Evolutionary conservation across 164 flowering plant genomes (phyloP).

Genomic region (Santalum album): DNA sequence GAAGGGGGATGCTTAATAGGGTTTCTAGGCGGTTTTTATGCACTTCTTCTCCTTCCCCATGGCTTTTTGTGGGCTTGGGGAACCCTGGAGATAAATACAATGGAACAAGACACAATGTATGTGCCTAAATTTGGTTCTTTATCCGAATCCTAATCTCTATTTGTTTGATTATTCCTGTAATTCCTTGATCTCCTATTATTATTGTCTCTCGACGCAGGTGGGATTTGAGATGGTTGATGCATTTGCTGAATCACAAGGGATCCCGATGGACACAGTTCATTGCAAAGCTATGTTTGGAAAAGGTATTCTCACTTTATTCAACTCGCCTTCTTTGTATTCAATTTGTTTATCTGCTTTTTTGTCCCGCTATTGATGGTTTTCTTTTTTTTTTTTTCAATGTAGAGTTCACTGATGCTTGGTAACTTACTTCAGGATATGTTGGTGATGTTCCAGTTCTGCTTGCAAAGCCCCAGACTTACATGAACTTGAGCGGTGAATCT

Average conservation of each 20-base stretch:
- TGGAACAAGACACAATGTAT: constrained; percentile 88
- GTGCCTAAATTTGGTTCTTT: neutral
- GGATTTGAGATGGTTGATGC: constrained; percentile 91
- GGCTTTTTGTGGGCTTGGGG: constrained; percentile 93
- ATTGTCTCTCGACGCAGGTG: constrained; percentile 36
- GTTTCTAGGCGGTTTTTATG: constrained; percentile 35
- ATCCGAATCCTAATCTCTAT: neutral
- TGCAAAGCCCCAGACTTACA: constrained; percentile 95
- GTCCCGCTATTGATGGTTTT: neutral
- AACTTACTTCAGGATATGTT: constrained; percentile 45
- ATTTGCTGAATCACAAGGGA: constrained; percentile 64
- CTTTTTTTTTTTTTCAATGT: too few relatives aligned
- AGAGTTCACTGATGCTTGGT: neutral
- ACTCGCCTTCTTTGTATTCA: neutral
- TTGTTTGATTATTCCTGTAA: neutral
- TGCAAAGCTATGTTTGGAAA: constrained; percentile 88
- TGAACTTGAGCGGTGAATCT: constrained; percentile 95
- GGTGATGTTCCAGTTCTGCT: constrained; percentile 66
- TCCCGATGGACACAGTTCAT: constrained; percentile 45
- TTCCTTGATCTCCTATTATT: neutral
- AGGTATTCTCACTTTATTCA: constrained; percentile 28
- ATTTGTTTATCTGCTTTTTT: neutral
- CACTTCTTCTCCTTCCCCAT: constrained; percentile 43
- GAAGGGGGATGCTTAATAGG: constrained; percentile 25
- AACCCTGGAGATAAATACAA: constrained; percentile 86